These are phyloP conservation scores for Phytophthora megakarya DNA, from an alignment of 352 stramenopile species.

Conservation along the genomic window DNA sequence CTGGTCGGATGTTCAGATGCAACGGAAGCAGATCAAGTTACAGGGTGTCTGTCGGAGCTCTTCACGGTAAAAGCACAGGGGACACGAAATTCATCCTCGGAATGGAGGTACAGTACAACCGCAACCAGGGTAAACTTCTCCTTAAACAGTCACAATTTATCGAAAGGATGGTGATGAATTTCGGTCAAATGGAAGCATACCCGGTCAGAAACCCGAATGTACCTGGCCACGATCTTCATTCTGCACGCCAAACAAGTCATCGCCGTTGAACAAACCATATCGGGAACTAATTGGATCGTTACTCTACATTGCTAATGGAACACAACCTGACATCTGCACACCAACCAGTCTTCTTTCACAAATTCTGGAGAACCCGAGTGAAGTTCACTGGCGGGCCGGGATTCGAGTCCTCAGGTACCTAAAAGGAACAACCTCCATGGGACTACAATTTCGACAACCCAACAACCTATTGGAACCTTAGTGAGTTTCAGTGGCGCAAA, in stretches of 20 bases:
- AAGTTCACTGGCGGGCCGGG: constrained; percentile 25
- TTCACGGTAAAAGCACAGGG: constrained; percentile 28
- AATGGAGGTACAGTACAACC: constrained; percentile 18
- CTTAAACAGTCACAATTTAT: constrained; percentile 16
- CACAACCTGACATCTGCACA: constrained; percentile 19
- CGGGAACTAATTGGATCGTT: constrained; percentile 21
- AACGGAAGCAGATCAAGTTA: background rate
- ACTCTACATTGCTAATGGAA: constrained; percentile 31
- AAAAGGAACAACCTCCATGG: constrained; percentile 4
- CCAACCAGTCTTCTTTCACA: constrained; percentile 5
- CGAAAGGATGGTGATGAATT: background rate
- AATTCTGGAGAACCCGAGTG: constrained; percentile 12
- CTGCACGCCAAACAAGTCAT: background rate
- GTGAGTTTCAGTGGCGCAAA: constrained; percentile 6
- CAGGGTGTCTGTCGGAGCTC: background rate
- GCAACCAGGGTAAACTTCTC: constrained; percentile 3
- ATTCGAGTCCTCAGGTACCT: constrained; percentile 13
- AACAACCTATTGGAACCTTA: background rate
- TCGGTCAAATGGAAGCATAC: constrained; percentile 2
- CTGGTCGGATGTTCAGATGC: background rate
- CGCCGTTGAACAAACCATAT: background rate
- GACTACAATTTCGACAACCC: background rate
- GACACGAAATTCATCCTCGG: constrained; percentile 4
- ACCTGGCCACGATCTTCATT: constrained; percentile 2
- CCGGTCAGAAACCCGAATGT: constrained; percentile 3